Conservation (phyloP, 140 eudicot genomes). For the Artemisia princeps region DNA sequence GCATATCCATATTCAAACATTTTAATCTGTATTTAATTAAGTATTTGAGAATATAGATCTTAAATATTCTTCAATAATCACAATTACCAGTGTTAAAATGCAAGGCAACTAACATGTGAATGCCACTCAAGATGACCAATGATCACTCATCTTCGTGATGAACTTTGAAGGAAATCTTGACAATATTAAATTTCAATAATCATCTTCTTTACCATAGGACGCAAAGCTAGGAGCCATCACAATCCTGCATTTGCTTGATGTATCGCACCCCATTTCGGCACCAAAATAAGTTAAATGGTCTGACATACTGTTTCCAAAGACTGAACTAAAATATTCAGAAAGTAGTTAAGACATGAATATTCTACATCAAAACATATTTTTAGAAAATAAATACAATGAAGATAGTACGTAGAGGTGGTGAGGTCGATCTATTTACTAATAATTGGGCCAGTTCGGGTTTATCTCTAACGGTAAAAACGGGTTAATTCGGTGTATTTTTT, state of each 20-base stretch:
- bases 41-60: no score
- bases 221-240: slow-evolving; percentile 47
- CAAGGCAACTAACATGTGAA: background rate
- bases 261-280: slow-evolving; percentile 63
- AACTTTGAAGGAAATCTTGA: slow-evolving; percentile 43
- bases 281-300: slow-evolving; percentile 62
- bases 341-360: background rate
- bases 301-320: slow-evolving; percentile 66
- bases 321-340: slow-evolving; percentile 51
- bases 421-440: no score
- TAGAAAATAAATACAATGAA: background rate
- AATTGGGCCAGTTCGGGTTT: no score
- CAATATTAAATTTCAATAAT: slow-evolving; percentile 49
- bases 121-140: background rate
- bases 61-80: no score
- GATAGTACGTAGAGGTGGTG: background rate
- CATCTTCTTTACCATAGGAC: slow-evolving; percentile 39
- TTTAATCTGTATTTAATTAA: no score
- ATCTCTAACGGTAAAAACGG: no score
- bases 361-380: background rate
- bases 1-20: no score
- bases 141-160: slow-evolving; percentile 7
- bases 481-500: no score
- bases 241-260: slow-evolving; percentile 50
- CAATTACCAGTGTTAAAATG: background rate